These are phyloP conservation scores for Voacanga thouarsii DNA, from an alignment of 257 asterid genomes.

Conservation along the genomic window DNA sequence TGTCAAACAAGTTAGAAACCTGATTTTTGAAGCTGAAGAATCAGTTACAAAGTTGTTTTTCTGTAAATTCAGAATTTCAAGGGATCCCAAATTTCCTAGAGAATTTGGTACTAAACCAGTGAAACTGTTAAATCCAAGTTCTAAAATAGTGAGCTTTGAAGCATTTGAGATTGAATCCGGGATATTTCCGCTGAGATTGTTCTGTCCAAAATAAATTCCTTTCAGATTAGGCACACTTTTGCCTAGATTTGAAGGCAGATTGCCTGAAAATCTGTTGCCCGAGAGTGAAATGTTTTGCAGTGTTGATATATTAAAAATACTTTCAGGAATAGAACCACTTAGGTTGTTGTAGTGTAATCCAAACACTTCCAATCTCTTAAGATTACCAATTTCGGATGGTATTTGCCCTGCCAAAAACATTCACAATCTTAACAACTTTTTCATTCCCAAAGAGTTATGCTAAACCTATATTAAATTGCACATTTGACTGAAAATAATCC, in stretches of 20 bases:
- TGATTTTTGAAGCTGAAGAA: conserved; percentile 3
- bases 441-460: too few species aligned
- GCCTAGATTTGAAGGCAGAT: conserved; percentile 24
- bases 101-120: conserved; percentile 24
- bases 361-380: conserved; percentile 21
- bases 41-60: conserved; percentile 13
- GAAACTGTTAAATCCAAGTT: conserved; percentile 14
- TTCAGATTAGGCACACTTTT: conserved; percentile 25
- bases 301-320: conserved; percentile 35
- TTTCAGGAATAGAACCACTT: conserved; percentile 22
- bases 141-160: conserved; percentile 14
- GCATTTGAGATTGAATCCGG: conserved; percentile 27
- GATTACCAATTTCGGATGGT: conserved; percentile 36
- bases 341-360: neutral
- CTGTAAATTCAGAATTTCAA: neutral
- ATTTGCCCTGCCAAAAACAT: conserved; percentile 4
- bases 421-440: too few species aligned
- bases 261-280: conserved; percentile 12
- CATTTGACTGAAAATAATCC: too few species aligned
- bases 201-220: neutral
- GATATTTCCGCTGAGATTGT: conserved; percentile 18
- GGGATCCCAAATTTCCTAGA: conserved; percentile 22
- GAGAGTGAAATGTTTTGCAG: conserved; percentile 5
- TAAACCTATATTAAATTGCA: too few species aligned
- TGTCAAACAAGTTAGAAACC: conserved; percentile 11